A percentile compares a stretch with the other conserved stretches of the same genome.
Conservation (phyloP, 495 filamentous ascomycete genomes). For the Trichoderma erinaceum region DNA sequence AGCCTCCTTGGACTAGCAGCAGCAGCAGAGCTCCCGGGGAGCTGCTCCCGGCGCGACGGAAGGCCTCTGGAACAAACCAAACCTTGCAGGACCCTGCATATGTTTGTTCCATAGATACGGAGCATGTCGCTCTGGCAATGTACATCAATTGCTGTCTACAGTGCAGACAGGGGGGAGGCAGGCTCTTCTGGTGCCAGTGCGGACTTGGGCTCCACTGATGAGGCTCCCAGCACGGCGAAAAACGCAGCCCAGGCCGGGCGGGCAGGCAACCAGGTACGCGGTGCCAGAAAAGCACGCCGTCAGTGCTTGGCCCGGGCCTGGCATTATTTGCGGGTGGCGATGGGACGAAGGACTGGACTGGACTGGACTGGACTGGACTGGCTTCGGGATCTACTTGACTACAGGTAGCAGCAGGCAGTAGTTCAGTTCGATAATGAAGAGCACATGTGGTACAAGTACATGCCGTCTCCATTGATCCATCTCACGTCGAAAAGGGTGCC, state of each 20-base stretch:
- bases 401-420: too few species aligned
- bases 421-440: too few species aligned
- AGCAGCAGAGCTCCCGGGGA: constrained; percentile 1
- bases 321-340: not conserved
- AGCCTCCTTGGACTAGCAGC: not conserved
- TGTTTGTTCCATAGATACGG: not conserved
- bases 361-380: too few species aligned
- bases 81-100: constrained; percentile 2
- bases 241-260: not conserved
- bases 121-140: too few species aligned
- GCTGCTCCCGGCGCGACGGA: constrained; percentile 4
- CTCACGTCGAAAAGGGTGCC: not conserved
- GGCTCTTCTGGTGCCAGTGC: not conserved
- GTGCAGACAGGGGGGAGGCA: not conserved
- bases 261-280: not conserved
- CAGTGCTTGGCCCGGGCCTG: not conserved
- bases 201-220: not conserved
- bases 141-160: not conserved
- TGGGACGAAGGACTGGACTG: not conserved
- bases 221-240: not conserved
- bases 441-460: too few species aligned
- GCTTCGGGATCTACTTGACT: too few species aligned
- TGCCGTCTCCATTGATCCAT: not conserved
- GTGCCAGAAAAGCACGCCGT: not conserved
- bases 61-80: constrained; percentile 5